These are phyloP conservation scores for Penicillium sp. DNA, from an alignment of 2,329 filamentous ascomycete species.

Conservation along the genomic window DNA sequence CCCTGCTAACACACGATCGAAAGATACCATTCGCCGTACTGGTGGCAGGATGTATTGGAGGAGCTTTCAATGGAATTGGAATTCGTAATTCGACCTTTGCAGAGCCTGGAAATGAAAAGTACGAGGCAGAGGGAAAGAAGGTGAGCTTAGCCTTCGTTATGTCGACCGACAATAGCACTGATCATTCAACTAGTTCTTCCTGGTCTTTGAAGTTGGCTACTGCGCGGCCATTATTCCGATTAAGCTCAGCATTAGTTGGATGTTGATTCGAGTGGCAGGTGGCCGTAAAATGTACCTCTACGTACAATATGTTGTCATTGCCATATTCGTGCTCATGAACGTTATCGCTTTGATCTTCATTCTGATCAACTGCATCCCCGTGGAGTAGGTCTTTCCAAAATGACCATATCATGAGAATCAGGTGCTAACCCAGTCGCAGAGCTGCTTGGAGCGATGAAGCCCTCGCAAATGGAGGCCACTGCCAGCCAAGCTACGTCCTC, in stretches of 20 bases:
- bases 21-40: constrained; percentile 23
- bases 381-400: constrained; percentile 12
- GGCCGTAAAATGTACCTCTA: constrained; percentile 23
- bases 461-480: constrained; percentile 20
- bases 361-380: constrained; percentile 23
- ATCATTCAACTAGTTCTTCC: constrained; percentile 18
- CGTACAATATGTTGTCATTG: constrained; percentile 22
- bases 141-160: neutral
- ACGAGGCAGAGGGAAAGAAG: constrained; percentile 19
- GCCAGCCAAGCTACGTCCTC: constrained; percentile 21
- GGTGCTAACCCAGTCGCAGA: constrained; percentile 4
- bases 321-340: constrained; percentile 22
- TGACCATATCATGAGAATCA: neutral
- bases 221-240: constrained; percentile 27
- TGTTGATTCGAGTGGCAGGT: constrained; percentile 26
- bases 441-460: constrained; percentile 21
- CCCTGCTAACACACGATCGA: neutral
- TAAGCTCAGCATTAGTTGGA: constrained; percentile 29
- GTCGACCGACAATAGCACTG: neutral
- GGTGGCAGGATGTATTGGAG: constrained; percentile 20
- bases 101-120: constrained; percentile 19
- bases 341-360: constrained; percentile 26
- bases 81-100: constrained; percentile 11
- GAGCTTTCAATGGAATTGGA: constrained; percentile 27
- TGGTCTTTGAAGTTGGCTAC: constrained; percentile 30